Base-by-base conservation (phyloP, 352 stramenopile species). In the Pythium guiyangense region DNA sequence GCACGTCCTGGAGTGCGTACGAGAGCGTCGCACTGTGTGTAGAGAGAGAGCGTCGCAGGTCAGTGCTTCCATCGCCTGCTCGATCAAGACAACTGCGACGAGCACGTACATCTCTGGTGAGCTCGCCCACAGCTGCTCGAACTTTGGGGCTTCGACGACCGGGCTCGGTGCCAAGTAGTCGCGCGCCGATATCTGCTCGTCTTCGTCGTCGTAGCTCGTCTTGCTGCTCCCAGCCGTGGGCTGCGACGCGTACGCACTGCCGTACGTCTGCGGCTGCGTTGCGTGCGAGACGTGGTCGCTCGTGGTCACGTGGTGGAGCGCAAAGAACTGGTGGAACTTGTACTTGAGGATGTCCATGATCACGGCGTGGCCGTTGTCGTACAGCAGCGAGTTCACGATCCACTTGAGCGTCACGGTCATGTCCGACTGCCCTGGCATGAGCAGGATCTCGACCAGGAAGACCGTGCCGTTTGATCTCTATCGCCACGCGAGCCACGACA, bases 371-470 rank as follows among this genome's bases (percentile, higher is more conserved):
- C 80, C 83, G 59, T 94, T 92, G 63, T 87, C 81, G 60, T 93
- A 94, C 37, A 94, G 60, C 49, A 96, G 50, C 42, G 82, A 92
- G 56, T 91, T 90, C 46, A 93, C 84, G 66, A 96, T 90, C 80
- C 86, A 94, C 68, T 96, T 96, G 47, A 94, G 70, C 18, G 86
- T 93, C 48, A 90, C 79, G 2, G 80, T 91, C 67, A 93, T 79
- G 43, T 94, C 86, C 3, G 76, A 72, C 22, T 89, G 69, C 8
- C 81, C 83, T 2, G 85, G 82, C 70, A 92, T 89, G 17, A 94
- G 63, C 45, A 77, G 76, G 40, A 96, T 74, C 49, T 94, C 82
- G 3, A 88, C 73, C 60, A 96, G 62, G 60, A 91, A 96, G n/a
- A 90, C 59, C 12, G 84, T 92, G 46, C 77, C 79, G 49, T 92